phyloP scores from a whole-genome alignment of 352 stramenopile species.

The Phytophthora sojae region DNA sequence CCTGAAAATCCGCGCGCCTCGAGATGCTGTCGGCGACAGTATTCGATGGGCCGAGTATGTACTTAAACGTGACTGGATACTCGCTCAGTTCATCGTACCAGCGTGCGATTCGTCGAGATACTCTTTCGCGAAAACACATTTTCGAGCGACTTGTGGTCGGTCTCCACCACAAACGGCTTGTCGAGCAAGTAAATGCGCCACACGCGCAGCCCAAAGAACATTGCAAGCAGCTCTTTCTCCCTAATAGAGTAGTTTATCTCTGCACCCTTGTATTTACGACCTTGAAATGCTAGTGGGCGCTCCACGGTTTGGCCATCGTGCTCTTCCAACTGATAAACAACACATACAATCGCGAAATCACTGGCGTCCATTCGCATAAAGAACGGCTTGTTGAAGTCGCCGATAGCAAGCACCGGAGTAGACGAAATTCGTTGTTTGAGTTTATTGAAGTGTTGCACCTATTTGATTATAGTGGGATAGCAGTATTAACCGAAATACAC shows the following conservation, averaged over 20 bases:
- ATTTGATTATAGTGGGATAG: too few species aligned
- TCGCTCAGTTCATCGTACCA: background rate
- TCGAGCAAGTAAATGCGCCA: too few species aligned
- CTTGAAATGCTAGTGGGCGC: slow-evolving; percentile 14
- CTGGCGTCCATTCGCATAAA: slow-evolving; percentile 24
- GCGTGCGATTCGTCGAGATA: background rate
- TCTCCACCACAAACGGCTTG: background rate
- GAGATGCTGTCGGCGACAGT: background rate
- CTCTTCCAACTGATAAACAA: slow-evolving; percentile 16
- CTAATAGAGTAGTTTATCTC: too few species aligned
- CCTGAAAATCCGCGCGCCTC: background rate
- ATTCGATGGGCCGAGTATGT: background rate
- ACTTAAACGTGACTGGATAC: background rate
- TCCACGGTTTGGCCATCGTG: background rate
- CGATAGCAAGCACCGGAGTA: too few species aligned
- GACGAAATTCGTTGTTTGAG: too few species aligned
- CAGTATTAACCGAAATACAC: too few species aligned
- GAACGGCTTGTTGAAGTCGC: too few species aligned
- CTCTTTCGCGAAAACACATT: background rate
- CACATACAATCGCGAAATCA: slow-evolving; percentile 20
- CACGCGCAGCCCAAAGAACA: too few species aligned
- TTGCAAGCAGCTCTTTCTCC: too few species aligned
- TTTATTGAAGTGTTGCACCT: too few species aligned
- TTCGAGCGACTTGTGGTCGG: background rate
- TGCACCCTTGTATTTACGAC: background rate